A percentile compares a stretch with the other conserved stretches of the same genome.
These are phyloP conservation scores for Drechslerella coelobrocha DNA, from an alignment of 2,329 filamentous ascomycete species.

Conservation along the genomic window DNA sequence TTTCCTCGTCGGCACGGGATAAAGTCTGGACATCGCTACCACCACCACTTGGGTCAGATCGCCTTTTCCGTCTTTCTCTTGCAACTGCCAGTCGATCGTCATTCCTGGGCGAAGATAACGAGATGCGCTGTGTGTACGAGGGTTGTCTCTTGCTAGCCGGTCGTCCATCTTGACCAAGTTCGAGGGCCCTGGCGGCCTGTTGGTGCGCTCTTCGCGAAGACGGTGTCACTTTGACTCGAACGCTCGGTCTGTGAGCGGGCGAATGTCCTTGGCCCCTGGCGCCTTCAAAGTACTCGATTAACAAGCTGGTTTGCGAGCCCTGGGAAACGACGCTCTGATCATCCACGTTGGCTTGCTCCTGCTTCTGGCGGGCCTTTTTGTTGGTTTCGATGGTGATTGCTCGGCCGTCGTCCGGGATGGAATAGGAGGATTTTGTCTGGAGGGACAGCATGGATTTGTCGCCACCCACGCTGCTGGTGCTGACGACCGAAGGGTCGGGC, in stretches of 20 bases:
- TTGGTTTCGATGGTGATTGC: constrained; percentile 89
- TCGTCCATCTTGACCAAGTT: constrained; percentile 50
- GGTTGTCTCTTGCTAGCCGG: constrained; percentile 50
- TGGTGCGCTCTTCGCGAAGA: constrained; percentile 63
- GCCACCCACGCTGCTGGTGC: constrained; percentile 48
- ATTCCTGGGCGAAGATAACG: constrained; percentile 52
- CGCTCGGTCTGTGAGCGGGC: constrained; percentile 77
- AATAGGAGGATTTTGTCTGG: constrained; percentile 75
- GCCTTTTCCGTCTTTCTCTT: constrained; percentile 67
- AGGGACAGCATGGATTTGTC: constrained; percentile 63
- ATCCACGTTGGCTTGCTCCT: constrained; percentile 60
- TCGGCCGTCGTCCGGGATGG: constrained; percentile 83
- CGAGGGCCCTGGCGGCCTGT: constrained; percentile 51
- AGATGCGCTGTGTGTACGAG: constrained; percentile 54
- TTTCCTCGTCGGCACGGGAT: constrained; percentile 63
- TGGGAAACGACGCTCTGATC: constrained; percentile 63
- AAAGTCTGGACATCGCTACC: constrained; percentile 25
- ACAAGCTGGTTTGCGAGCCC: constrained; percentile 82
- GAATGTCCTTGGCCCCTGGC: constrained; percentile 68
- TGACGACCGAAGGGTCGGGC: constrained; percentile 46
- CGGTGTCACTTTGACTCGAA: constrained; percentile 80
- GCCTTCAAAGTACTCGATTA: constrained; percentile 95
- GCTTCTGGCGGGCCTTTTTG: constrained; percentile 70
- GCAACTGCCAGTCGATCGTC: constrained; percentile 54
- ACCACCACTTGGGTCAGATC: constrained; percentile 29